Percentiles rank a stretch among this genome's conserved stretches.
These are phyloP conservation scores for Pestalotiopsis sp. DNA, from an alignment of 2,329 filamentous ascomycete species.

Conservation along the genomic window DNA sequence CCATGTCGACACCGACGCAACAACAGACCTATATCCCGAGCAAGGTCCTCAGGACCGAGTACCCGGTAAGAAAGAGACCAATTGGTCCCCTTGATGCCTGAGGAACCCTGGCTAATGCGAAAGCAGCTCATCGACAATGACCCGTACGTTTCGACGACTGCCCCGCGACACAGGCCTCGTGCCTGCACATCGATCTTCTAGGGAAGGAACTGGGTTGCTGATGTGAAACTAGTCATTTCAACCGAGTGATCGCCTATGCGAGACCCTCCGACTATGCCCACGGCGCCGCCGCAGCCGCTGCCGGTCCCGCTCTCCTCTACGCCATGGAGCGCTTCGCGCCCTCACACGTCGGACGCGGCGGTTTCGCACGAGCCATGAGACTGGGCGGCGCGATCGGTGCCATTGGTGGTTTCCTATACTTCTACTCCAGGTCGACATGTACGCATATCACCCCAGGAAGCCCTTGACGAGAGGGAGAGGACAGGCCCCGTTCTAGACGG, in stretches of 20 bases:
- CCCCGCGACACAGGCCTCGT: slow-evolving; percentile 7
- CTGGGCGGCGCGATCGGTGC: slow-evolving; percentile 71
- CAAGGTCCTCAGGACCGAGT: slow-evolving; percentile 80
- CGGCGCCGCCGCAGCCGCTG: slow-evolving; percentile 67
- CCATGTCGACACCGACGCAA: slow-evolving; percentile 39
- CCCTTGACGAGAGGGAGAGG: not conserved
- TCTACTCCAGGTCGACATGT: slow-evolving; percentile 84
- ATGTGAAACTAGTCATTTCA: slow-evolving; percentile 70
- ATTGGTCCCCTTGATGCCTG: slow-evolving; percentile 17
- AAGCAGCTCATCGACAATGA: slow-evolving; percentile 96
- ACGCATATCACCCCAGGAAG: slow-evolving; percentile 41
- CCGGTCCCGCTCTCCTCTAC: slow-evolving; percentile 72
- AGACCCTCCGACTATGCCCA: slow-evolving; percentile 78
- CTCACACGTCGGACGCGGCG: slow-evolving; percentile 79
- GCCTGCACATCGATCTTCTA: not conserved
- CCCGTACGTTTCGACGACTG: slow-evolving; percentile 65
- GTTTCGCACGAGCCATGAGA: slow-evolving; percentile 81
- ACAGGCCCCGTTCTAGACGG: not conserved
- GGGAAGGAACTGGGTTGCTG: not conserved
- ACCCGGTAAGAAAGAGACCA: slow-evolving; percentile 66
- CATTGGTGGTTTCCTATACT: slow-evolving; percentile 77
- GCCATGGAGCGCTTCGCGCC: slow-evolving; percentile 83
- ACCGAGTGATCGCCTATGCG: slow-evolving; percentile 85
- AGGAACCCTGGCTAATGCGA: slow-evolving; percentile 26
- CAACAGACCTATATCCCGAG: slow-evolving; percentile 62